These are phyloP conservation scores for Gyromitra esculenta DNA, from an alignment of 2,329 filamentous ascomycete genomes.

Conservation along the genomic window DNA sequence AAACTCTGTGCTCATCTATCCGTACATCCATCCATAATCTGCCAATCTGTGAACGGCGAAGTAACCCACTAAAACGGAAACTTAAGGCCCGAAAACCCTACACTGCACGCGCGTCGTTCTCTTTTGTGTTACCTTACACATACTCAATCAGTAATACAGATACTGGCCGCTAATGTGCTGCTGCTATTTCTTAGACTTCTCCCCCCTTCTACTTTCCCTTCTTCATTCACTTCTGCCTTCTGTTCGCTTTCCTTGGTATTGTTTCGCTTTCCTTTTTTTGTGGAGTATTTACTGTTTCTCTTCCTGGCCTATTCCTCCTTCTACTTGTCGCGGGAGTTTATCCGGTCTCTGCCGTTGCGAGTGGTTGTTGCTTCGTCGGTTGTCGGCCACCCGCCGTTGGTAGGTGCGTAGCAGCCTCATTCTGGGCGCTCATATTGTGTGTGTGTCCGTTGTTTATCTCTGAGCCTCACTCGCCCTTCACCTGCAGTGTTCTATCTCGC, in stretches of 20 bases:
- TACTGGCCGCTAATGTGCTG: conserved; percentile 16
- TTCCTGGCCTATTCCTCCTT: conserved; percentile 33
- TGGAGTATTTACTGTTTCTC: conserved; percentile 20
- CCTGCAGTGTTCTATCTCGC: conserved; percentile 25
- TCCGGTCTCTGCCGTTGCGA: conserved; percentile 37
- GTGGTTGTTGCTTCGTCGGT: conserved; percentile 30
- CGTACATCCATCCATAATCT: conserved; percentile 18
- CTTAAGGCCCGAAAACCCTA: conserved; percentile 29
- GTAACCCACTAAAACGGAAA: conserved; percentile 19
- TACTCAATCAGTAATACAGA: conserved; percentile 35
- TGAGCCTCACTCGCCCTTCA: conserved; percentile 36
- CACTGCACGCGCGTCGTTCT: conserved; percentile 39
- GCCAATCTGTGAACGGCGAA: conserved; percentile 22
- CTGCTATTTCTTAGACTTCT: conserved; percentile 18
- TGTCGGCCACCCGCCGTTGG: conserved; percentile 40
- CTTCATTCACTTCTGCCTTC: conserved; percentile 45
- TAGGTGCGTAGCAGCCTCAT: conserved; percentile 48
- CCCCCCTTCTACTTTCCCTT: conserved; percentile 29
- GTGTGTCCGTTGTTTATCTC: conserved; percentile 31
- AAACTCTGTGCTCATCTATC: not conserved
- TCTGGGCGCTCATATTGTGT: conserved; percentile 19
- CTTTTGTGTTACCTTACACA: conserved; percentile 41
- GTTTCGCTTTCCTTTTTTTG: conserved; percentile 19
- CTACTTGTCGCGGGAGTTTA: conserved; percentile 30
- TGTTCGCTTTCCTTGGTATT: conserved; percentile 42